phyloP scores from a whole-genome alignment of 1,139 yeast genomes.

The Pichia sp. region DNA sequence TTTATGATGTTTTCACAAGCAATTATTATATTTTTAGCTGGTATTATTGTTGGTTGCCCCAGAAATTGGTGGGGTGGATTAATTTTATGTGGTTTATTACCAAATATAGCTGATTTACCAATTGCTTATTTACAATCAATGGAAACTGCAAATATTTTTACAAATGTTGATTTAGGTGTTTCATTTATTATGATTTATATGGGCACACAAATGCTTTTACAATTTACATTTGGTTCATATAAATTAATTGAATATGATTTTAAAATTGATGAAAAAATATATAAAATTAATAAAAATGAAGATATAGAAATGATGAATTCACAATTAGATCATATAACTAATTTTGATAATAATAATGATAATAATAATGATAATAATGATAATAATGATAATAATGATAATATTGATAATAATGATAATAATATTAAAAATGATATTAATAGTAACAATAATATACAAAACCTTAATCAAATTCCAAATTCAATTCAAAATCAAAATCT shows the following conservation, averaged over 20 bases:
- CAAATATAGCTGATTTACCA: constrained; percentile 82
- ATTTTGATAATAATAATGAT: too few relatives aligned
- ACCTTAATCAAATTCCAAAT: too few relatives aligned
- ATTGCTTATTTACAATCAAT: constrained; percentile 83
- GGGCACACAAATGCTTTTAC: constrained; percentile 61
- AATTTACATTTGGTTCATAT: constrained; percentile 75
- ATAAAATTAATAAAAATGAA: background rate
- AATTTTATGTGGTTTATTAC: constrained; percentile 68
- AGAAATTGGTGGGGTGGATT: constrained; percentile 75
- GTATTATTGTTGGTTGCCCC: constrained; percentile 38
- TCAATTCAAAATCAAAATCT: too few relatives aligned
- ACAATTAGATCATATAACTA: too few relatives aligned
- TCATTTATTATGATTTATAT: constrained; percentile 81
- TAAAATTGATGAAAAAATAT: constrained; percentile 30
- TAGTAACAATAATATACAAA: too few relatives aligned
- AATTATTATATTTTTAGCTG: constrained; percentile 31
- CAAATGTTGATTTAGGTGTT: constrained; percentile 71
- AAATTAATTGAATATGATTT: constrained; percentile 70
- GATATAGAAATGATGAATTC: background rate
- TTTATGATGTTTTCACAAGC: constrained; percentile 51
- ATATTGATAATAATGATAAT: background rate
- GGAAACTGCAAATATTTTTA: constrained; percentile 50
- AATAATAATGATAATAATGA: too few relatives aligned
- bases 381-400: too few relatives aligned
- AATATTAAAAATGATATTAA: too few relatives aligned